A percentile compares a stretch with the other conserved stretches of the same genome.
Evolutionary conservation across 2,329 filamentous ascomycete species (phyloP).

Genomic region (Xylaria sp.): DNA sequence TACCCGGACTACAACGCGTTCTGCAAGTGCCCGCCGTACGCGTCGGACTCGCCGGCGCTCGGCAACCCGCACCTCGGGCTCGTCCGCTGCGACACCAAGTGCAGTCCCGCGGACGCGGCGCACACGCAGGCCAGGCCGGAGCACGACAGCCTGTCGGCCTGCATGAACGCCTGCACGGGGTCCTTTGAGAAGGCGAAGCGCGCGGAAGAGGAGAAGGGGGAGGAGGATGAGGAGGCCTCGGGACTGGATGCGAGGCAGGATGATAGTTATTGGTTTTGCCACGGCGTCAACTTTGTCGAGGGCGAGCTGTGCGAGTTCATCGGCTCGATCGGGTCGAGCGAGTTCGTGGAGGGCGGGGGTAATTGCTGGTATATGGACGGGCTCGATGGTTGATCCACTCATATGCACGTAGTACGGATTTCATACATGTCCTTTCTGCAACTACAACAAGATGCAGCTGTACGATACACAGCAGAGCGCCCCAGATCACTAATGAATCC

Average conservation of each 20-base stretch:
- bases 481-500: too few relatives aligned
- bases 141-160: constrained; percentile 20
- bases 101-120: constrained; percentile 19
- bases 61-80: constrained; percentile 31
- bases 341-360: constrained; percentile 20
- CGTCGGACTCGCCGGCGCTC: constrained; percentile 18
- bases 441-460: neutral
- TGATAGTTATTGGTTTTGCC: constrained; percentile 32
- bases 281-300: constrained; percentile 31
- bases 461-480: too few relatives aligned
- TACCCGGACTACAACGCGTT: constrained; percentile 31
- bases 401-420: too few relatives aligned
- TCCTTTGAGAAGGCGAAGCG: constrained; percentile 30
- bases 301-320: constrained; percentile 33
- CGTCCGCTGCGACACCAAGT: constrained; percentile 29
- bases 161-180: constrained; percentile 30
- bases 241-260: constrained; percentile 12
- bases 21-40: constrained; percentile 28
- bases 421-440: too few relatives aligned
- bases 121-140: constrained; percentile 25
- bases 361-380: constrained; percentile 23
- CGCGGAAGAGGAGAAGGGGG: constrained; percentile 22
- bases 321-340: constrained; percentile 22
- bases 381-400: constrained; percentile 7
- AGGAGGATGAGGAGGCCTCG: constrained; percentile 7